Conservation (phyloP, 192 early-diverging fungal species). For the Allomyces arbusculus region DNA sequence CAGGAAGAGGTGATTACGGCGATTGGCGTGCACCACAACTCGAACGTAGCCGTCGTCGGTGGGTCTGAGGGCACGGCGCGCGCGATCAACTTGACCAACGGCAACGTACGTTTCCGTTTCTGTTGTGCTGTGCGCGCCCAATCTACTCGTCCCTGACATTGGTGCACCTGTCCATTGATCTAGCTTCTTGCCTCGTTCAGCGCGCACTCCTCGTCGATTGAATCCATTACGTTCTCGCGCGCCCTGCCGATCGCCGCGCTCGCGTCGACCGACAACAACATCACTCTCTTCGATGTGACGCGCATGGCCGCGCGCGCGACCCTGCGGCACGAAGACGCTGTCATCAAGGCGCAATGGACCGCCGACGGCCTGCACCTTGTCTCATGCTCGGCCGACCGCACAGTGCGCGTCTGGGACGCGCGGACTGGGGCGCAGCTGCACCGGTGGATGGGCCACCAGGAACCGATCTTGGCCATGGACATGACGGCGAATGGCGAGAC, state of each 20-base stretch:
- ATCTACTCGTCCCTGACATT: too few relatives aligned
- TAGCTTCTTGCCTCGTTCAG: not conserved
- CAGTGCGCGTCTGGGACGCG: constrained; percentile 75
- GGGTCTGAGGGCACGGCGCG: constrained; percentile 54
- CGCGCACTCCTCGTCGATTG: not conserved
- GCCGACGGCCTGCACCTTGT: constrained; percentile 44
- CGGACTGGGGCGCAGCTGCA: constrained; percentile 62
- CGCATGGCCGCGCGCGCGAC: constrained; percentile 63
- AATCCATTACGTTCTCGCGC: not conserved
- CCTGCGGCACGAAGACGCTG: constrained; percentile 63
- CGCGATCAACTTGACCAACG: constrained; percentile 53
- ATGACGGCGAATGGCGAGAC: constrained; percentile 38
- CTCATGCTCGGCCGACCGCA: constrained; percentile 56
- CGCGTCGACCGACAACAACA: constrained; percentile 65
- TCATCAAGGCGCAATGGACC: constrained; percentile 59
- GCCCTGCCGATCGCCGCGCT: constrained; percentile 50
- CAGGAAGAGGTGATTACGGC: constrained; percentile 57
- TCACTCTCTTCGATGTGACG: constrained; percentile 84
- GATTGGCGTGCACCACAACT: constrained; percentile 52
- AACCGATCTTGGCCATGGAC: constrained; percentile 65
- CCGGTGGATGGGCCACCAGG: constrained; percentile 64
- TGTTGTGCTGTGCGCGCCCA: too few relatives aligned
- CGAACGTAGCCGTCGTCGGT: constrained; percentile 60
- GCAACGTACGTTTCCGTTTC: constrained; percentile 22
- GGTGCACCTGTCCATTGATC: too few relatives aligned